phyloP scores from a whole-genome alignment of 2,329 filamentous ascomycete genomes.

The Alternaria gansuensis region DNA sequence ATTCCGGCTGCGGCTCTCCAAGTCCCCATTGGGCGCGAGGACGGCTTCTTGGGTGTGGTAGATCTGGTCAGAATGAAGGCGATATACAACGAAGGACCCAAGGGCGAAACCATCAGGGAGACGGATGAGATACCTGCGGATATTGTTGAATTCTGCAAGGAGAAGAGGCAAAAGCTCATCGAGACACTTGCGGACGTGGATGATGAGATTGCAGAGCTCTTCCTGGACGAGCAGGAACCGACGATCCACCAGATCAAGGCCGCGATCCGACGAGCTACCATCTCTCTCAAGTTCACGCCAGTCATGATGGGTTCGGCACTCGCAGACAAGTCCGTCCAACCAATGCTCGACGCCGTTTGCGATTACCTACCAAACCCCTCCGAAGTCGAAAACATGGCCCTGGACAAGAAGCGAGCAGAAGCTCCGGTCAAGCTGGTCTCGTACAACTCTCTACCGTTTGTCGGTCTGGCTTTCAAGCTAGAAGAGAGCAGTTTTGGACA shows the following conservation, averaged over 20 bases:
- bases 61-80: slow-evolving; percentile 92
- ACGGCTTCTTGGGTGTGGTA: slow-evolving; percentile 90
- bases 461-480: slow-evolving; percentile 96
- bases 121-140: slow-evolving; percentile 85
- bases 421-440: slow-evolving; percentile 85
- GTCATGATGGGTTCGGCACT: slow-evolving; percentile 97
- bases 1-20: slow-evolving; percentile 92
- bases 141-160: slow-evolving; percentile 75
- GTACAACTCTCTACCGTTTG: slow-evolving; percentile 92
- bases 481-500: slow-evolving; percentile 99
- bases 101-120: slow-evolving; percentile 77
- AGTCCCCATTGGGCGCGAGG: slow-evolving; percentile 91
- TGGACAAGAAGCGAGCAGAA: slow-evolving; percentile 83
- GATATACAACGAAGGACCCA: slow-evolving; percentile 86
- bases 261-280: slow-evolving; percentile 91
- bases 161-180: slow-evolving; percentile 85
- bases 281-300: slow-evolving; percentile 86
- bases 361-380: slow-evolving; percentile 94
- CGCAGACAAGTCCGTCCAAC: slow-evolving; percentile 93
- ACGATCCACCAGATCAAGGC: slow-evolving; percentile 85
- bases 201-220: slow-evolving; percentile 95
- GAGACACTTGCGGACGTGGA: slow-evolving; percentile 97
- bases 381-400: slow-evolving; percentile 86
- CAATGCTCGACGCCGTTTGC: slow-evolving; percentile 95
- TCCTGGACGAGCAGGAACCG: slow-evolving; percentile 85